Evolutionary conservation across 306 rosid genomes (phyloP), one percentile per base, ranked within the genome.

Genomic region (Prinsepia uniflora): DNA sequence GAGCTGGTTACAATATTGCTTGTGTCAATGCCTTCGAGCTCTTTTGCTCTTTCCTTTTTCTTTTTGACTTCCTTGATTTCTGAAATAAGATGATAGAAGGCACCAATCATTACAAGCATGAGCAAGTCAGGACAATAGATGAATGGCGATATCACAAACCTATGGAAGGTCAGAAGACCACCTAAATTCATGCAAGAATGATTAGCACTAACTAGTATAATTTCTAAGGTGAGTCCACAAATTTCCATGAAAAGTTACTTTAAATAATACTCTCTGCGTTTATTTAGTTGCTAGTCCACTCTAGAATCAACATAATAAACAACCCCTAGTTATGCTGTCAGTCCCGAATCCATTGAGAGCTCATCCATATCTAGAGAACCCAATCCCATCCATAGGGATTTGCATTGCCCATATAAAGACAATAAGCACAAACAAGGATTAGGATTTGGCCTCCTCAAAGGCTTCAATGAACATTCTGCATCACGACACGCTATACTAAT

Each of bases 1-100:
- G 98, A 80, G 78, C 92, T 94, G 47, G 83, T 82, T 24, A 94
- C 96, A 48, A 94, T 90, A 82, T 94, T 94, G 76, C 98, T 89
- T 74, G 70, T 22, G 80, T 94, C 98, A 79, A 94, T 94, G 75
- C 98, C 98, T 84, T 94, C 97, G 47, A 94, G 97, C 75, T 90
- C 97, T 84, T 83, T 94, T 52, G 94, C 98, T 78, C 94, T 84
- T 18, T 81, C 97, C 83, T 94, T 94, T 77, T 80, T 88, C 90
- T 86, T 84, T 80, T 67, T 90, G 40, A 87, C 80, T 30, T 90
- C 94, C 86, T 93, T 93, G 78, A 93, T 89, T 83, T 90, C 98
- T 93, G 78, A 59, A 20, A 84, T 48, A 70, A 79, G 71, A 76
- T 64, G 40, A 24, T 20, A 13, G 47, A 63, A 50, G 20, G 19